These are phyloP conservation scores for Lenzites betulinus DNA, from an alignment of 768 basidiomycete genomes.

Conservation along the genomic window DNA sequence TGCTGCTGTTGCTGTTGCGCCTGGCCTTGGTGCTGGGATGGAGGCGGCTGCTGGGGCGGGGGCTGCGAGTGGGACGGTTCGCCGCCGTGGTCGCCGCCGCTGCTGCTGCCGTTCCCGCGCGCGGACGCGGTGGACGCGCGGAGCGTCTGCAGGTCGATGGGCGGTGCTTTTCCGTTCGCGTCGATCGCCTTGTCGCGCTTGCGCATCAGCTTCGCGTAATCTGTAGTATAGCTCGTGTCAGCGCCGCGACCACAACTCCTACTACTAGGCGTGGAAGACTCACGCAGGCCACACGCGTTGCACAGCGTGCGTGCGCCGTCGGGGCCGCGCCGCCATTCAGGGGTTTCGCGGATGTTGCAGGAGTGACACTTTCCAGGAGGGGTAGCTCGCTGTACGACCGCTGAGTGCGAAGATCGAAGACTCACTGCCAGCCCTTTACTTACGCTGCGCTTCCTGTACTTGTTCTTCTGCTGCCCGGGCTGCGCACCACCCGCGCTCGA, in stretches of 20 bases:
- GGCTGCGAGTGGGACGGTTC: constrained; percentile 16
- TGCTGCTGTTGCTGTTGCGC: background rate
- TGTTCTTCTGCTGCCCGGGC: constrained; percentile 64
- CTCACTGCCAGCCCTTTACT: constrained; percentile 36
- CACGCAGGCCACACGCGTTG: constrained; percentile 85
- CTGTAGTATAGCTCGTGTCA: constrained; percentile 36
- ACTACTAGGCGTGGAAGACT: constrained; percentile 34
- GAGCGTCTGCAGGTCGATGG: constrained; percentile 75
- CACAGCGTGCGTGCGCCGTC: constrained; percentile 84
- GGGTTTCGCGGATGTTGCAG: constrained; percentile 84
- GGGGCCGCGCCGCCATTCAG: constrained; percentile 86
- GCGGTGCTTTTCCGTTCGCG: constrained; percentile 52
- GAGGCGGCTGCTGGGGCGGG: constrained; percentile 5
- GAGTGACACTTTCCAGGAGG: constrained; percentile 88
- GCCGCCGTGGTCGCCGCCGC: constrained; percentile 10
- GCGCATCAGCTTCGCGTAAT: constrained; percentile 82
- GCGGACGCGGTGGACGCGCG: constrained; percentile 54
- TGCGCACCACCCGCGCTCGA: constrained; percentile 55
- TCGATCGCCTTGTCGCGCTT: constrained; percentile 66
- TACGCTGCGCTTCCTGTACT: constrained; percentile 85
- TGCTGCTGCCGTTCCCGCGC: constrained; percentile 17
- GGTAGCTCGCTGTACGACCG: constrained; percentile 64
- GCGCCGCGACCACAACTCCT: constrained; percentile 4
- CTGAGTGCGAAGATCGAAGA: constrained; percentile 26
- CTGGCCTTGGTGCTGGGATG: too few species aligned